Conservation (phyloP, 345 rosid species). For the Gossypium mustelinum region DNA sequence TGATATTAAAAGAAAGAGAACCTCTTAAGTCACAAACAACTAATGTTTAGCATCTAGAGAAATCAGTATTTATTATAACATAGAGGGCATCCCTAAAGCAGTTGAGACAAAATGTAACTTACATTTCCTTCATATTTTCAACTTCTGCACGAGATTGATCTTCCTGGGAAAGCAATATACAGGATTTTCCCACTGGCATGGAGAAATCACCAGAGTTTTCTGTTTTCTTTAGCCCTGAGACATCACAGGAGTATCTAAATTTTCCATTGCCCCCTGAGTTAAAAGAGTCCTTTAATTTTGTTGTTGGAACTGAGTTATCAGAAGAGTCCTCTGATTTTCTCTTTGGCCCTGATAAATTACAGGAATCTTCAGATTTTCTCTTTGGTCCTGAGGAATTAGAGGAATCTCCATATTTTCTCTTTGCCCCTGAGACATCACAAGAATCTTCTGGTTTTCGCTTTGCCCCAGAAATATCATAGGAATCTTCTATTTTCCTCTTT, state of each 20-base stretch:
- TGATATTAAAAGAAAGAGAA: constrained; percentile 4
- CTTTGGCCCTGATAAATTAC: neutral
- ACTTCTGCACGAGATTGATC: constrained; percentile 50
- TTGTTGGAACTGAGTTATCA: neutral
- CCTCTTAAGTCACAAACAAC: constrained; percentile 10
- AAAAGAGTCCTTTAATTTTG: neutral
- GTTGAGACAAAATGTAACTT: constrained; percentile 29
- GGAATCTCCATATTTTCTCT: neutral
- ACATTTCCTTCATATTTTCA: constrained; percentile 70
- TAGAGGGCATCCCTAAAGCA: constrained; percentile 8
- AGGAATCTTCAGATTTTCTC: neutral
- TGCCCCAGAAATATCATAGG: neutral
- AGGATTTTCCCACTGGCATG: constrained; percentile 45
- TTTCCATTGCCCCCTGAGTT: constrained; percentile 41
- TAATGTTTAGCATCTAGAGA: neutral
- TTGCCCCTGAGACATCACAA: neutral
- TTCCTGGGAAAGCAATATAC: constrained; percentile 63
- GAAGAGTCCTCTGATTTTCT: constrained; percentile 1
- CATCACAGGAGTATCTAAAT: constrained; percentile 22
- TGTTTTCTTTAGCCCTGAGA: neutral
- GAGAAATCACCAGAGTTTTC: constrained; percentile 1
- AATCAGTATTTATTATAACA: constrained; percentile 10
- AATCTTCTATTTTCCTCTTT: constrained; percentile 38
- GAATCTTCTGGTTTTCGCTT: constrained; percentile 5
- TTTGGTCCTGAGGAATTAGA: neutral